These are phyloP conservation scores for Cryptococcus sp. DNA, from an alignment of 1,284 basidiomycete species.

Conservation along the genomic window DNA sequence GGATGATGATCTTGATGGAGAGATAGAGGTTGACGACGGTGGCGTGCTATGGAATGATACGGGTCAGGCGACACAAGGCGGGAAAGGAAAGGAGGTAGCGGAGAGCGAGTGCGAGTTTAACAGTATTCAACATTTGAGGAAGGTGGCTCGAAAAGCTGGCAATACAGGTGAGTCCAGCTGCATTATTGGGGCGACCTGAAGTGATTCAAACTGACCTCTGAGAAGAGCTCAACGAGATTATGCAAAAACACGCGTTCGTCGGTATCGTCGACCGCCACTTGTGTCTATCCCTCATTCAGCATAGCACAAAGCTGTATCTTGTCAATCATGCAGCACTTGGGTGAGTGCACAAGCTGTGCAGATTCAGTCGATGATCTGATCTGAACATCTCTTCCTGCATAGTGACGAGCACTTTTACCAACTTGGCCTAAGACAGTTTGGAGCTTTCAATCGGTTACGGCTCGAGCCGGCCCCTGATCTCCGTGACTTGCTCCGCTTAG, in stretches of 20 bases:
- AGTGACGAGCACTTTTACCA: slow-evolving; percentile 97
- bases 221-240: slow-evolving; percentile 75
- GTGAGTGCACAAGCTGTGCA: slow-evolving; percentile 57
- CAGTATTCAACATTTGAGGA: slow-evolving; percentile 73
- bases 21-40: slow-evolving; percentile 14
- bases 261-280: slow-evolving; percentile 80
- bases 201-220: background rate
- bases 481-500: slow-evolving; percentile 70
- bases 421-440: slow-evolving; percentile 87
- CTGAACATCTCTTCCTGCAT: background rate
- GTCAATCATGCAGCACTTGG: slow-evolving; percentile 79
- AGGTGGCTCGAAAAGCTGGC: slow-evolving; percentile 61
- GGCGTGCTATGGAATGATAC: slow-evolving; percentile 21
- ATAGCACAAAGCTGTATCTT: slow-evolving; percentile 84
- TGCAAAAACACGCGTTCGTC: slow-evolving; percentile 87
- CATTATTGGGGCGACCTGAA: background rate
- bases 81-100: slow-evolving; percentile 61
- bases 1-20: slow-evolving; percentile 27
- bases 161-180: slow-evolving; percentile 64
- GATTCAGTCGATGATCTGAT: background rate
- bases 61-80: slow-evolving; percentile 12
- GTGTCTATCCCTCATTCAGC: slow-evolving; percentile 80
- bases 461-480: slow-evolving; percentile 81
- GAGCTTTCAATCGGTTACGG: slow-evolving; percentile 70
- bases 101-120: slow-evolving; percentile 78